These are phyloP conservation scores for Penicillium sclerotiorum DNA, from an alignment of 2,329 filamentous ascomycete genomes.

Conservation along the genomic window DNA sequence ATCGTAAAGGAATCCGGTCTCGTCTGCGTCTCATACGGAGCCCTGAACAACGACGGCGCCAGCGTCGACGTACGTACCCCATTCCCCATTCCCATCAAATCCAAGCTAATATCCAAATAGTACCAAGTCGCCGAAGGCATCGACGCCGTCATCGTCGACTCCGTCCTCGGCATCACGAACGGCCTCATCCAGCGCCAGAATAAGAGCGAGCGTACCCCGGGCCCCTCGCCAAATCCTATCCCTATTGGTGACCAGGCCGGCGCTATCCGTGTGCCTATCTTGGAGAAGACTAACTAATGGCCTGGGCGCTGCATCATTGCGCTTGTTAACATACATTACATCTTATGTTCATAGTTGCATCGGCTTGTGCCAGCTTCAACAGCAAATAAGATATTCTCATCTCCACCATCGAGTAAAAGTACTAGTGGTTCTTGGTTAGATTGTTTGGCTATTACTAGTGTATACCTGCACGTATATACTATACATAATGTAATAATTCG, in stretches of 20 bases:
- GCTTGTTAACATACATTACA: slow-evolving; percentile 12
- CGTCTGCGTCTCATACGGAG: slow-evolving; percentile 94
- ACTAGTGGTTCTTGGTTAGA: too few species aligned
- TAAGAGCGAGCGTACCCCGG: slow-evolving; percentile 28
- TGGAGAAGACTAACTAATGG: slow-evolving; percentile 18
- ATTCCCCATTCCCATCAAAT: neutral
- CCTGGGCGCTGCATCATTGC: neutral
- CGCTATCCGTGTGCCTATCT: slow-evolving; percentile 29
- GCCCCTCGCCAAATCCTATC: slow-evolving; percentile 25
- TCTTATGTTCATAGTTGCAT: slow-evolving; percentile 20
- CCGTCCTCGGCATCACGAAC: slow-evolving; percentile 87
- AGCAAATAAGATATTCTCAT: slow-evolving; percentile 14
- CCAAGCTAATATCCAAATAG: slow-evolving; percentile 43
- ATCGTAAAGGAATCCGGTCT: slow-evolving; percentile 94
- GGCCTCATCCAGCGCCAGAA: slow-evolving; percentile 65
- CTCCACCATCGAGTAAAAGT: neutral
- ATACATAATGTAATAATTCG: too few species aligned
- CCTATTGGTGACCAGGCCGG: slow-evolving; percentile 14
- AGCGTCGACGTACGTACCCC: slow-evolving; percentile 73
- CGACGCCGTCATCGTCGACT: slow-evolving; percentile 96
- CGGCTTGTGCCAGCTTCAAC: slow-evolving; percentile 23
- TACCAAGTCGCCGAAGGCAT: slow-evolving; percentile 93
- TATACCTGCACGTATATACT: too few species aligned
- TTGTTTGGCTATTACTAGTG: too few species aligned
- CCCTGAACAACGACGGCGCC: slow-evolving; percentile 80